phyloP scores from a whole-genome alignment of 208 protist species.

The Wallacemonas sp. region DNA sequence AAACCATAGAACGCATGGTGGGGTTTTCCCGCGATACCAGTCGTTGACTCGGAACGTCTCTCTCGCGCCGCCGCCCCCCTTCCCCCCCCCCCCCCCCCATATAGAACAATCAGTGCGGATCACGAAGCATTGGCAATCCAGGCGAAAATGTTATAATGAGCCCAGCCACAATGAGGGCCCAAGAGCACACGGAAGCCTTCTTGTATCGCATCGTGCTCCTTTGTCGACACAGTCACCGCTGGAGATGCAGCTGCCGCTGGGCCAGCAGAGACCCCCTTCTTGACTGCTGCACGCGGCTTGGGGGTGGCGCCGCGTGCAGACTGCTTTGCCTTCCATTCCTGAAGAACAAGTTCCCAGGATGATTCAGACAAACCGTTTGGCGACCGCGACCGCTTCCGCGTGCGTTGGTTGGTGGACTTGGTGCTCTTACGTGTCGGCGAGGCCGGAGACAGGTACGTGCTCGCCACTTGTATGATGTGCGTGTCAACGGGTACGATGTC shows the following conservation, averaged over 20 bases:
- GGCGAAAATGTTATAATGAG: slow-evolving; percentile 79
- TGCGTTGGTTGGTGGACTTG: background rate
- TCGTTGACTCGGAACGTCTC: no score
- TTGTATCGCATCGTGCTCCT: slow-evolving; percentile 84
- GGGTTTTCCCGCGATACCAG: no score
- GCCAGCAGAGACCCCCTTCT: no score
- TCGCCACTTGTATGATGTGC: slow-evolving; percentile 82
- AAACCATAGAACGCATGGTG: no score
- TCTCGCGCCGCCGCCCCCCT: no score
- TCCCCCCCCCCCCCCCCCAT: no score
- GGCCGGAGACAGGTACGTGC: slow-evolving; percentile 55
- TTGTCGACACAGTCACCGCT: no score
- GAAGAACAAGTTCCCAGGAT: background rate
- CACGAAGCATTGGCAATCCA: no score
- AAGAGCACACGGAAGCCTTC: slow-evolving; percentile 57
- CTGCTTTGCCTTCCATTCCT: slow-evolving; percentile 7
- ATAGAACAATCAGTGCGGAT: no score
- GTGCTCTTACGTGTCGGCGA: background rate
- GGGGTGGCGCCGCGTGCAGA: background rate
- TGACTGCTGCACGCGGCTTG: slow-evolving; percentile 13
- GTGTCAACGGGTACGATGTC: slow-evolving; percentile 86
- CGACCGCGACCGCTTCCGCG: no score
- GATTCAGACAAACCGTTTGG: no score
- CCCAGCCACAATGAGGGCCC: slow-evolving; percentile 68
- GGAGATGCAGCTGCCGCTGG: no score